Conservation (phyloP, 2,329 filamentous ascomycete genomes). For the Myrmaecium sp. region DNA sequence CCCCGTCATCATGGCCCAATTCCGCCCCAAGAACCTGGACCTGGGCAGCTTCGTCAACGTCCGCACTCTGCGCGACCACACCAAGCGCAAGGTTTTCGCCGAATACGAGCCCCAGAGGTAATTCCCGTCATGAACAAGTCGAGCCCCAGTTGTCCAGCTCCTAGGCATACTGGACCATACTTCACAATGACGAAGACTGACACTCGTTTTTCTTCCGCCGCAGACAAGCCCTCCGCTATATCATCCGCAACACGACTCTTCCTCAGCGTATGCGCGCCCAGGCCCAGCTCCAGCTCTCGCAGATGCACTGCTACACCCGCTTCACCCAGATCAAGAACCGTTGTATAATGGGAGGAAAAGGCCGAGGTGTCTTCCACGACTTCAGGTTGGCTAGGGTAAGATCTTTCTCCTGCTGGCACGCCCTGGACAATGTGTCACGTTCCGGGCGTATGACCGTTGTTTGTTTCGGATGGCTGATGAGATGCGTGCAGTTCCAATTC, state of each 20-base stretch:
- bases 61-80: constrained; percentile 80
- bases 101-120: constrained; percentile 79
- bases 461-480: too few species aligned
- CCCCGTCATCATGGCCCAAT: constrained; percentile 49
- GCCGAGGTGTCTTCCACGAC: constrained; percentile 75
- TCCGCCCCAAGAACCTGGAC: constrained; percentile 79
- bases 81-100: constrained; percentile 86
- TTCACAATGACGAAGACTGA: constrained; percentile 1
- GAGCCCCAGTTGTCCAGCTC: constrained; percentile 6
- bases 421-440: neutral
- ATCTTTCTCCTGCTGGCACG: constrained; percentile 9
- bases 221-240: constrained; percentile 69
- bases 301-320: constrained; percentile 93
- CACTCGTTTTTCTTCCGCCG: neutral
- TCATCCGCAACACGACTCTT: constrained; percentile 82
- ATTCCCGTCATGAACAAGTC: too few species aligned
- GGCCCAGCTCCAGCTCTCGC: constrained; percentile 78
- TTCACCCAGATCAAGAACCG: constrained; percentile 88
- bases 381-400: constrained; percentile 84
- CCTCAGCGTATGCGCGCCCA: constrained; percentile 68
- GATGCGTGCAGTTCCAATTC: constrained; percentile 66
- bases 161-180: constrained; percentile 1
- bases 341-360: constrained; percentile 82
- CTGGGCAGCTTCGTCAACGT: constrained; percentile 76
- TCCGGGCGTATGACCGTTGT: too few species aligned